Evolutionary conservation across 345 rosid species (phyloP).

Genomic region (rapeseed (Brassica napus)): DNA sequence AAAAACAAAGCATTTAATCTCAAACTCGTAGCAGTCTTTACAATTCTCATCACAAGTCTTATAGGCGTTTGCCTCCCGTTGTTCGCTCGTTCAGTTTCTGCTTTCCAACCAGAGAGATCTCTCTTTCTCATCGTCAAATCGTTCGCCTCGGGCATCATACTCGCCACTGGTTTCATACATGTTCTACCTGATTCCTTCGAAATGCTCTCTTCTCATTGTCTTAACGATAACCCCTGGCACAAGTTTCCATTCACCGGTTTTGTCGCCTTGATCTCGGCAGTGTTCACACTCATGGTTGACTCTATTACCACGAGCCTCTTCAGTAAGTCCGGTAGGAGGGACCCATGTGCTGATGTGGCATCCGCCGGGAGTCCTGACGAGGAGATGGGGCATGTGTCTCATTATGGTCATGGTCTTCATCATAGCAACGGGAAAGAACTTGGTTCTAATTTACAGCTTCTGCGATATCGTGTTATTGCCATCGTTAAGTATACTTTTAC

Average conservation of each 20-base stretch:
- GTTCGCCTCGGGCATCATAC: slow-evolving; percentile 57
- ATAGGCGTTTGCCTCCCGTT: slow-evolving; percentile 57
- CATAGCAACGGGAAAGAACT: slow-evolving; percentile 5
- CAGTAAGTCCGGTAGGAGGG: background rate
- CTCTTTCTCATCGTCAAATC: slow-evolving; percentile 52
- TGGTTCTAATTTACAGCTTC: slow-evolving; percentile 32
- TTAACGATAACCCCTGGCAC: slow-evolving; percentile 49
- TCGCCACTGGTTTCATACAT: slow-evolving; percentile 56
- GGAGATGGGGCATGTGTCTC: slow-evolving; percentile 26
- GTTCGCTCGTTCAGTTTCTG: slow-evolving; percentile 40
- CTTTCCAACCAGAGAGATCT: slow-evolving; percentile 45
- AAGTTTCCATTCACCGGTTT: slow-evolving; percentile 53
- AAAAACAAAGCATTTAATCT: slow-evolving; percentile 26
- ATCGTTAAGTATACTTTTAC: slow-evolving; percentile 33
- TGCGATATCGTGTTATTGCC: slow-evolving; percentile 52
- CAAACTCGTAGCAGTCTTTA: slow-evolving; percentile 48
- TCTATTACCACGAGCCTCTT: slow-evolving; percentile 45
- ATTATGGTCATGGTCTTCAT: slow-evolving; percentile 28
- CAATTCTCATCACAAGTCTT: slow-evolving; percentile 51
- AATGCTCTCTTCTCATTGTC: slow-evolving; percentile 47
- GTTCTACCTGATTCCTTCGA: slow-evolving; percentile 57
- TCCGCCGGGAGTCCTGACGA: slow-evolving; percentile 29
- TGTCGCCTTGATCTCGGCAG: slow-evolving; percentile 48
- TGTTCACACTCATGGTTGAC: slow-evolving; percentile 55
- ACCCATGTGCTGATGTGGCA: background rate